Evolutionary conservation across 306 rosid genomes (phyloP), one percentile per base, ranked within the genome.

Genomic region (Echinosophora koreensis): DNA sequence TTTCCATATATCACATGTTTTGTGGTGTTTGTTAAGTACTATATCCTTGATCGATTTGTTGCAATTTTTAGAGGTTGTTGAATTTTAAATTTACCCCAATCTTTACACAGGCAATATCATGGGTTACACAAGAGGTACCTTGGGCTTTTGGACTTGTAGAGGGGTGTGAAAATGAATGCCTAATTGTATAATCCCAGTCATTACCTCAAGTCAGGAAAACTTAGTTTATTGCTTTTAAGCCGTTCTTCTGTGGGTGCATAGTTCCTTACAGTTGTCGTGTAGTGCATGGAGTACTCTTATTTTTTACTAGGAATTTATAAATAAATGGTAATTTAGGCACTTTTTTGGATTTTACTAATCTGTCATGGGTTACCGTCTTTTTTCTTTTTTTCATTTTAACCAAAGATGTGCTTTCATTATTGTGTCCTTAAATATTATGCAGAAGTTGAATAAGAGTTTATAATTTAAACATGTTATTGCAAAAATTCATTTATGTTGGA

Each of bases 11-110:
- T 17, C 27, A 10, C 27, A 1, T 58, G 46, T 68, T 18, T 49
- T 57, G 15, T 41, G 67, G 67, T 73, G 57, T 42, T 41, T 3
- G 22, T 55, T 67, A 30, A 64, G 28, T 76, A n/a, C 44, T 14
- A n/a, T 44, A 68, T 1, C 12, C 2, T 41, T 41, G 12, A 41
- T 41, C 47, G 1, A 8, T 41, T 41, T 9, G 8, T 41, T 2
- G 47, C 46, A 8, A 8, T 41, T 41, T 41, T 41, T 41, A 0
- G 47, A 12, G 47, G 47, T 30, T 1, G 32, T 30, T 30, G 32
- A 30, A 30, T 2, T 30, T 2, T 30, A 0, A 30, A 30, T 30
- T 30, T 30, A 30, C 32, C 32, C 32, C 32, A 30, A 30, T 1
- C 32, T 30, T 30, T 30, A 30, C 32, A 30, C 32, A 30, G 32